These are phyloP conservation scores for Didymella glomerata DNA, from an alignment of 2,329 filamentous ascomycete genomes.

Conservation along the genomic window DNA sequence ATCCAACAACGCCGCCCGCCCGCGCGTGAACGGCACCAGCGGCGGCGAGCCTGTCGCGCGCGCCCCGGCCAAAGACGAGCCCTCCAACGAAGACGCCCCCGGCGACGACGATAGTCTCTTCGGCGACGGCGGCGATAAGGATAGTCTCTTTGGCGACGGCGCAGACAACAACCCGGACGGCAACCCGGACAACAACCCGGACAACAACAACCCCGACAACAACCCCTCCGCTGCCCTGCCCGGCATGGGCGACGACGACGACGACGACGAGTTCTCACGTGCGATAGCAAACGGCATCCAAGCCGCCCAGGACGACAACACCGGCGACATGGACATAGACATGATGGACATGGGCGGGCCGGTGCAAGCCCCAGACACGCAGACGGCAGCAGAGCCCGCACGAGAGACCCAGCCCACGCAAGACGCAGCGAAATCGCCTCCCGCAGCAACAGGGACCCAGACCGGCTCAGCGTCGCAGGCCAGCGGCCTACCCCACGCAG, in stretches of 20 bases:
- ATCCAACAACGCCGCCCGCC: constrained; percentile 73
- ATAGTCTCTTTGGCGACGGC: constrained; percentile 88
- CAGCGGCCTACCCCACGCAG: constrained; percentile 63
- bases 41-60: background rate
- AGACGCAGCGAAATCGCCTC: constrained; percentile 5
- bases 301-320: constrained; percentile 56
- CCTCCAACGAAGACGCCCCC: constrained; percentile 64
- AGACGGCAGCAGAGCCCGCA: background rate
- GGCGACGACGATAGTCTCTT: constrained; percentile 83
- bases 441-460: constrained; percentile 21
- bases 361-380: constrained; percentile 51
- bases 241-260: constrained; percentile 76
- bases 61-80: background rate
- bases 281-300: constrained; percentile 69
- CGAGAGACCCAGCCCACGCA: background rate
- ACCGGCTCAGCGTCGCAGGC: constrained; percentile 23
- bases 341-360: constrained; percentile 57
- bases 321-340: constrained; percentile 54
- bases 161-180: constrained; percentile 49
- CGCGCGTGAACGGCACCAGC: constrained; percentile 44
- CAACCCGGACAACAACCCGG: constrained; percentile 47
- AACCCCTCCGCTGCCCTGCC: constrained; percentile 54
- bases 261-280: constrained; percentile 74
- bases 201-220: constrained; percentile 42
- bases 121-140: constrained; percentile 71